Percentiles rank a stretch among this genome's conserved stretches.
Evolutionary conservation across 441 rosid species (phyloP).

Genomic region (Gossypium gossypioides): DNA sequence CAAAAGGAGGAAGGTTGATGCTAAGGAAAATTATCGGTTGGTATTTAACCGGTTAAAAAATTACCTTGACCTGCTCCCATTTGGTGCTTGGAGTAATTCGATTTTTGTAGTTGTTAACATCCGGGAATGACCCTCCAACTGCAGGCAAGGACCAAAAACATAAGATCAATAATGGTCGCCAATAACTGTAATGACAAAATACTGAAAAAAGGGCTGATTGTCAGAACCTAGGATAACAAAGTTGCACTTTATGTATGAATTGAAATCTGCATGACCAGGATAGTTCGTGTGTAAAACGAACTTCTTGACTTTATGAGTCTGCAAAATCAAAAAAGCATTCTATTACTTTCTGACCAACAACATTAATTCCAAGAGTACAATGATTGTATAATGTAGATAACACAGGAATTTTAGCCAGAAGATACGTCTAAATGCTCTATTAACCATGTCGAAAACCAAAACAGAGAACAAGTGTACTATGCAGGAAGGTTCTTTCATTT

Average conservation of each 20-base stretch:
- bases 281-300: constrained; percentile 92
- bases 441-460: neutral
- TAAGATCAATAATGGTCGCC: constrained; percentile 9
- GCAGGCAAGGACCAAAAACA: constrained; percentile 18
- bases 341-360: neutral
- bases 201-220: constrained; percentile 19
- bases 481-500: neutral
- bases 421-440: neutral
- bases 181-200: constrained; percentile 6
- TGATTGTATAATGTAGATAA: neutral
- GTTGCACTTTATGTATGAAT: constrained; percentile 90
- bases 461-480: neutral
- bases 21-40: neutral
- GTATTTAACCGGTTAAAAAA: neutral
- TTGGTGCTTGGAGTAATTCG: constrained; percentile 74
- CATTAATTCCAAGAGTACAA: constrained; percentile 1
- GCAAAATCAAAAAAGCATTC: constrained; percentile 26
- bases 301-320: constrained; percentile 89
- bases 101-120: constrained; percentile 45
- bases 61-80: constrained; percentile 97
- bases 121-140: constrained; percentile 38
- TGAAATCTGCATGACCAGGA: constrained; percentile 97
- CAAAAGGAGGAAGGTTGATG: neutral
- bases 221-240: constrained; percentile 58
- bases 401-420: neutral